phyloP scores from a whole-genome alignment of 2,329 filamentous ascomycete species.

The Pyrenophora tritici-repentis region DNA sequence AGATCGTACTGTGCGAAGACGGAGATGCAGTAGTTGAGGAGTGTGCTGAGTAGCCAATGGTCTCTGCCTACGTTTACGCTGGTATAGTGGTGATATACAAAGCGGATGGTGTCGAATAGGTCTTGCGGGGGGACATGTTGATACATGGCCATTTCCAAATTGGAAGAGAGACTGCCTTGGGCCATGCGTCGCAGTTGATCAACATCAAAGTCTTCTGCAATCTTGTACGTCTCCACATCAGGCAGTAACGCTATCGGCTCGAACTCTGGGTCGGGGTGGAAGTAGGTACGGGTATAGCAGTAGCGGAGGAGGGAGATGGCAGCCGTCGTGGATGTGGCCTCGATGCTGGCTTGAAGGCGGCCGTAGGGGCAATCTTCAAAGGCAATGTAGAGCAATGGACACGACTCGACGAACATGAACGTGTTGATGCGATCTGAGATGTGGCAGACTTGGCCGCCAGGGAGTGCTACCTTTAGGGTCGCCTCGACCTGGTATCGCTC shows the following conservation, averaged over 20 bases:
- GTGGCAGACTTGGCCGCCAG: slow-evolving; percentile 36
- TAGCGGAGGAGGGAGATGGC: slow-evolving; percentile 49
- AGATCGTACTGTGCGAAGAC: slow-evolving; percentile 48
- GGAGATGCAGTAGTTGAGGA: slow-evolving; percentile 52
- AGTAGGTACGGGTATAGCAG: slow-evolving; percentile 50
- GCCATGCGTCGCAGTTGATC: slow-evolving; percentile 47
- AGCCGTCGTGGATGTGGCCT: slow-evolving; percentile 40
- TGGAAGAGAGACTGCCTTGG: slow-evolving; percentile 47
- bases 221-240: slow-evolving; percentile 49
- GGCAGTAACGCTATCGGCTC: slow-evolving; percentile 42
- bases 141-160: slow-evolving; percentile 48
- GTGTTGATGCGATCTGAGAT: slow-evolving; percentile 42
- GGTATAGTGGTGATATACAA: slow-evolving; percentile 38
- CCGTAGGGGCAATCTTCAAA: slow-evolving; percentile 46
- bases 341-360: slow-evolving; percentile 44
- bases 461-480: slow-evolving; percentile 40
- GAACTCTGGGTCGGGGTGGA: slow-evolving; percentile 27
- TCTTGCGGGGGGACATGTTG: slow-evolving; percentile 46
- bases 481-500: slow-evolving; percentile 25
- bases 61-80: slow-evolving; percentile 27
- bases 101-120: slow-evolving; percentile 48
- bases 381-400: slow-evolving; percentile 47
- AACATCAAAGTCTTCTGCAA: slow-evolving; percentile 50
- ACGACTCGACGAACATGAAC: slow-evolving; percentile 40
- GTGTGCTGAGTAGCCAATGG: slow-evolving; percentile 43